Evolutionary conservation across 1,139 yeast genomes (phyloP).

Genomic region (Nadsonia starkeyi-henricii): DNA sequence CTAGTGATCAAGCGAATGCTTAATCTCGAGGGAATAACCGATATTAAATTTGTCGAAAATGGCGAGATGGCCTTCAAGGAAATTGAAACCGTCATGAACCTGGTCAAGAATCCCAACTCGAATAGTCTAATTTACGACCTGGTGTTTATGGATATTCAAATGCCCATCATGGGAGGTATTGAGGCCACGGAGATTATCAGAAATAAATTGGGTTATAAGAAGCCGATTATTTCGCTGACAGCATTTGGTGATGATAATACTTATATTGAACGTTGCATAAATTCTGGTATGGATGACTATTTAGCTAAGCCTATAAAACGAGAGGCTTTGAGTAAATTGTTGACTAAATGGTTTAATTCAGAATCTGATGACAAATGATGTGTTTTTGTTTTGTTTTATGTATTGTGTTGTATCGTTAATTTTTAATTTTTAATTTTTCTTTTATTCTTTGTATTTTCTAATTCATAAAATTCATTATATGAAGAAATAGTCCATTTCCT

Average conservation of each 20-base stretch:
- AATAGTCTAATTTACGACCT: conserved; percentile 38
- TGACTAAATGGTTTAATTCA: conserved; percentile 21
- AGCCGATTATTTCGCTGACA: conserved; percentile 84
- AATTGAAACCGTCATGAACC: conserved; percentile 37
- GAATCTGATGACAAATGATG: too few relatives aligned
- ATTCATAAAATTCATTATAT: too few relatives aligned
- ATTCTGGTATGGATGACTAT: conserved; percentile 79
- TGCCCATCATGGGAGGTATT: conserved; percentile 87
- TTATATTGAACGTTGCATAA: conserved; percentile 51
- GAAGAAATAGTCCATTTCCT: too few relatives aligned
- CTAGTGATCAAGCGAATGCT: conserved; percentile 83
- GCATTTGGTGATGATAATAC: conserved; percentile 89
- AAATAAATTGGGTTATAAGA: conserved; percentile 42
- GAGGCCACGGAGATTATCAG: conserved; percentile 68
- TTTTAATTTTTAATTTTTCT: too few relatives aligned
- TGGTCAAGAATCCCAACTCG: conserved; percentile 2
- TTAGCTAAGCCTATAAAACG: conserved; percentile 78
- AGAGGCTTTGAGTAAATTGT: conserved; percentile 40
- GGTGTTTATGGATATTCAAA: conserved; percentile 91
- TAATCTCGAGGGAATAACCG: conserved; percentile 56
- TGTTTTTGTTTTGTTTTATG: too few relatives aligned
- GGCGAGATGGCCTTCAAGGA: conserved; percentile 77
- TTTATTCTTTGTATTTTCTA: too few relatives aligned
- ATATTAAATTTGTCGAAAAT: conserved; percentile 66
- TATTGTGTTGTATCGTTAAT: too few relatives aligned